These are phyloP conservation scores for Botryosphaeria dothidea DNA, from an alignment of 2,329 filamentous ascomycete species.

Conservation along the genomic window DNA sequence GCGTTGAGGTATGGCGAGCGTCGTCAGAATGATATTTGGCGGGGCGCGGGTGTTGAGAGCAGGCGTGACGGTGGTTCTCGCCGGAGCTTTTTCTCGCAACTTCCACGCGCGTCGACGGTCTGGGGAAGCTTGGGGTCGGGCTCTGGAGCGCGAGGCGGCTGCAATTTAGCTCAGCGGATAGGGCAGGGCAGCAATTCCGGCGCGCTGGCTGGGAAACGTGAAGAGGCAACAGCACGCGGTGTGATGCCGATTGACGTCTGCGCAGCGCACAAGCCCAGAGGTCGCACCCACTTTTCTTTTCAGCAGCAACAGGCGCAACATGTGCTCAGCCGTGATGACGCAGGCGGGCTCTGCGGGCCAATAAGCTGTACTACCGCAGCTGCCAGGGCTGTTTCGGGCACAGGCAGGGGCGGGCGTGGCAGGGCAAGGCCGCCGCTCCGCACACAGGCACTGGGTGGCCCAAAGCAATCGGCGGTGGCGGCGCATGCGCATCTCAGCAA, in stretches of 20 bases:
- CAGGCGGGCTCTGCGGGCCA: not conserved
- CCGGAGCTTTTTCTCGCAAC: conserved; percentile 13
- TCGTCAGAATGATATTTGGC: conserved; percentile 9
- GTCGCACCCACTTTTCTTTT: conserved; percentile 13
- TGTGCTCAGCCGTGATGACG: not conserved
- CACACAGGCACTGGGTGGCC: not conserved
- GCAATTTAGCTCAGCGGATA: not conserved
- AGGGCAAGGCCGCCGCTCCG: no score
- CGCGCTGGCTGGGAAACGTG: conserved; percentile 7
- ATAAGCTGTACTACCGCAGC: not conserved
- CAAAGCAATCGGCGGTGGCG: not conserved
- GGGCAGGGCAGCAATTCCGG: not conserved
- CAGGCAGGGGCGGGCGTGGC: not conserved
- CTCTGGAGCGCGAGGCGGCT: not conserved
- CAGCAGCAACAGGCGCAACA: not conserved
- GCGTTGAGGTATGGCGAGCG: not conserved
- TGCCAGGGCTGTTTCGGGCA: not conserved
- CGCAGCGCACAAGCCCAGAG: conserved; percentile 9
- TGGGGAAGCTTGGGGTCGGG: conserved; percentile 4
- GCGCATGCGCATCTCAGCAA: conserved; percentile 3
- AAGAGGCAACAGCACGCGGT: conserved; percentile 22
- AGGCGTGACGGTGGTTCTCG: not conserved
- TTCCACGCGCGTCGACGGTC: conserved; percentile 13
- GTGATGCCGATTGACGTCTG: conserved; percentile 14
- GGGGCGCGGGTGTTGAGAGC: not conserved